Percentiles rank a stretch among this genome's conserved stretches.
Evolutionary conservation across 192 early-diverging fungal genomes (phyloP).

Genomic region (Mortierella hygrophila): DNA sequence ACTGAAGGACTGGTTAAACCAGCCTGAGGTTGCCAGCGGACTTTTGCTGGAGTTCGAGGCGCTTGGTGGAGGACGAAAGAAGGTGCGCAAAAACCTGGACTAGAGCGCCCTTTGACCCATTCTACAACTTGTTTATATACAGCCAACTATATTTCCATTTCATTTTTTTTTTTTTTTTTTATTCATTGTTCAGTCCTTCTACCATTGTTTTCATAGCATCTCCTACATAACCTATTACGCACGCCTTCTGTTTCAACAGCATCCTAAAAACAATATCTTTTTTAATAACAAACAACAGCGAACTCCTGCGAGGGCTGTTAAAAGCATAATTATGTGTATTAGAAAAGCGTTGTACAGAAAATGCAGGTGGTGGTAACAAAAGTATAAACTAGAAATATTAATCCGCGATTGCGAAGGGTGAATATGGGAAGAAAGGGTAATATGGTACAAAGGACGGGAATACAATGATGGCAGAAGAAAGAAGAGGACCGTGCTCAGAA

Average conservation of each 20-base stretch:
- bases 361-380: background rate
- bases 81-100: conserved; percentile 45
- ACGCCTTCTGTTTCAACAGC: background rate
- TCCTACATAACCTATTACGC: background rate
- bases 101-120: background rate
- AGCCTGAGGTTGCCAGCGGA: conserved; percentile 52
- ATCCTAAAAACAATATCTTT: background rate
- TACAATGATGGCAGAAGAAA: background rate
- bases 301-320: background rate
- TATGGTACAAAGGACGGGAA: background rate
- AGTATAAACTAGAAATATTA: background rate
- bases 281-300: background rate
- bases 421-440: background rate
- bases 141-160: background rate
- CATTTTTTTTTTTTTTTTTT: background rate
- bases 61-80: conserved; percentile 51
- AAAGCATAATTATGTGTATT: background rate
- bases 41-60: conserved; percentile 65
- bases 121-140: background rate
- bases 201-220: background rate
- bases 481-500: conserved; percentile 1
- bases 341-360: background rate
- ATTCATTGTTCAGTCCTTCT: background rate
- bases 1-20: conserved; percentile 61
- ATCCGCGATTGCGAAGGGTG: background rate